A percentile compares a stretch with the other conserved stretches of the same genome.
These are phyloP conservation scores for Pouteria glomerata DNA, from an alignment of 148 eudicot genomes.

Conservation along the genomic window DNA sequence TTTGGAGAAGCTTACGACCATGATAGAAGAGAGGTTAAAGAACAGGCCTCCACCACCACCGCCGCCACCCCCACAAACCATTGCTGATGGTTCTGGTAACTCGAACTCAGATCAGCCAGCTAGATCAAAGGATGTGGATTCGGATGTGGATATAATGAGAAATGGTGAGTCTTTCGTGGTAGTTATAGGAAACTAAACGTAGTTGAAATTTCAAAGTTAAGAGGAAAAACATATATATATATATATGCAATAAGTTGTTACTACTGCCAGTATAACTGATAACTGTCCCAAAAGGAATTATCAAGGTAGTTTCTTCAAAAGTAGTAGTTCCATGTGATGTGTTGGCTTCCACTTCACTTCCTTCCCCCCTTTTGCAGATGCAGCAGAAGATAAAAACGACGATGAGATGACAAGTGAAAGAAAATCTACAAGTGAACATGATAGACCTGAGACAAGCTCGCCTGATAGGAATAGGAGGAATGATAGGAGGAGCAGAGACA, in stretches of 20 bases:
- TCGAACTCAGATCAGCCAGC: conserved; percentile 55
- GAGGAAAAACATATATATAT: not conserved
- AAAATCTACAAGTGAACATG: conserved; percentile 43
- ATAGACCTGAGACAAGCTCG: conserved; percentile 63
- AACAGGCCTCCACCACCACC: conserved; percentile 71
- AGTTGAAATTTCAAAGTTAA: not conserved
- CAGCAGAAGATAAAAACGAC: conserved; percentile 64
- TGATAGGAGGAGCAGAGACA: conserved; percentile 66
- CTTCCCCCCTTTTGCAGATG: conserved; percentile 15
- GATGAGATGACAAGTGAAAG: conserved; percentile 64
- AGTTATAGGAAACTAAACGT: not conserved
- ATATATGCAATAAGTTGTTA: not conserved
- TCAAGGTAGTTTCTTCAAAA: not conserved
- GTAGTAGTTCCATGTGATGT: not conserved
- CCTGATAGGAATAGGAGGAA: conserved; percentile 72
- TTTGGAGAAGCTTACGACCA: conserved; percentile 54
- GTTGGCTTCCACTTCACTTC: not conserved
- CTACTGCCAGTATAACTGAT: not conserved
- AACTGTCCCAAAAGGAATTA: not conserved
- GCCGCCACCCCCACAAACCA: conserved; percentile 45
- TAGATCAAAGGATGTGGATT: conserved; percentile 64
- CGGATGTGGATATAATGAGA: conserved; percentile 46
- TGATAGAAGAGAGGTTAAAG: conserved; percentile 80
- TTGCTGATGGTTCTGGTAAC: conserved; percentile 36
- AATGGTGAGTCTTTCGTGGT: conserved; percentile 36